phyloP scores from a whole-genome alignment of 768 basidiomycete genomes.

The Mycena alexandri region DNA sequence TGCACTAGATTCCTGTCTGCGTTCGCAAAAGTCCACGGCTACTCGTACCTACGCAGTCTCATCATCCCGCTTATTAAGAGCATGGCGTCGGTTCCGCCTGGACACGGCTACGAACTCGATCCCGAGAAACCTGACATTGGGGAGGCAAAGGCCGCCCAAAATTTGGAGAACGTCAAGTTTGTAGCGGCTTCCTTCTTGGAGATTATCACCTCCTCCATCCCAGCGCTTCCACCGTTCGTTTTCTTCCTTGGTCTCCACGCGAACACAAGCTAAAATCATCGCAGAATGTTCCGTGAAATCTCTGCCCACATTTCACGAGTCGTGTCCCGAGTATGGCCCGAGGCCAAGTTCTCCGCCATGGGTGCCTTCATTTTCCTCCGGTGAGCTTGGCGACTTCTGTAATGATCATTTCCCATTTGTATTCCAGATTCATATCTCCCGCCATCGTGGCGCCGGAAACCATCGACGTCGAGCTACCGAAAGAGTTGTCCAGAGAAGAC shows the following conservation, averaged over 20 bases:
- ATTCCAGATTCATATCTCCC: constrained; percentile 86
- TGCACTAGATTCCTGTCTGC: constrained; percentile 89
- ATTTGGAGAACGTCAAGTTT: constrained; percentile 77
- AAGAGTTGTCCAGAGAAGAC: constrained; percentile 59
- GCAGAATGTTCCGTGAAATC: constrained; percentile 88
- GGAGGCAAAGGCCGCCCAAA: constrained; percentile 73
- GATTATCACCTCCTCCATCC: constrained; percentile 78
- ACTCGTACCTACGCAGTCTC: constrained; percentile 87
- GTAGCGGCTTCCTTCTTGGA: constrained; percentile 83
- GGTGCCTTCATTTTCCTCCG: constrained; percentile 95
- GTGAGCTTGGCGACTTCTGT: constrained; percentile 46
- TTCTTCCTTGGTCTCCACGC: background rate
- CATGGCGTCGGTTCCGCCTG: constrained; percentile 79
- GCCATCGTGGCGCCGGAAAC: constrained; percentile 89
- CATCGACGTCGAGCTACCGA: constrained; percentile 85
- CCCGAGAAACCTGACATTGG: constrained; percentile 62
- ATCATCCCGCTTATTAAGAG: constrained; percentile 82
- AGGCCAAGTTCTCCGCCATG: constrained; percentile 83
- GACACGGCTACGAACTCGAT: constrained; percentile 84
- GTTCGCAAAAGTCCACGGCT: constrained; percentile 92
- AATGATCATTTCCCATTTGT: constrained; percentile 7
- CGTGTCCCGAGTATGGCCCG: constrained; percentile 84
- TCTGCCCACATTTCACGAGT: constrained; percentile 83
- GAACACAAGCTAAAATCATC: constrained; percentile 27
- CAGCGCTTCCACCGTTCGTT: constrained; percentile 80